A percentile compares a stretch with the other conserved stretches of the same genome.
Evolutionary conservation across 768 basidiomycete genomes (phyloP).

Genomic region (Trametes punicea): DNA sequence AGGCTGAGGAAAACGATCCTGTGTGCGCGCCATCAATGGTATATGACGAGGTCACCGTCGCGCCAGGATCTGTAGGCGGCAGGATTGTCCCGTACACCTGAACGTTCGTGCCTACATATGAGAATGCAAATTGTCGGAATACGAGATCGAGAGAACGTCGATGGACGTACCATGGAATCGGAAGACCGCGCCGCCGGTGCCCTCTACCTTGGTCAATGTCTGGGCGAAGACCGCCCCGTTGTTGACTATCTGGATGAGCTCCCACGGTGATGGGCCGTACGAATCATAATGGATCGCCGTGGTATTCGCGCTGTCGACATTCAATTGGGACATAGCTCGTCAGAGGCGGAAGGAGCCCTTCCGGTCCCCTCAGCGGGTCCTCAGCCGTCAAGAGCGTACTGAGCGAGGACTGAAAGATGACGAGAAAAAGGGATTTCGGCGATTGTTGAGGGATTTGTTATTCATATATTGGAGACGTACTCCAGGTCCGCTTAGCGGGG

Average conservation of each 20-base stretch:
- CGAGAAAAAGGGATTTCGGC: too few relatives aligned
- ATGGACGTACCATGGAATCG: conserved; percentile 6
- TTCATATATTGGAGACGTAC: too few relatives aligned
- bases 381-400: not conserved
- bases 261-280: conserved; percentile 7
- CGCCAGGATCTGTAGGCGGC: not conserved
- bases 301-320: conserved; percentile 11
- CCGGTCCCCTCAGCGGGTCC: not conserved
- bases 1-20: conserved; percentile 13
- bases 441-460: too few relatives aligned
- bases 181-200: conserved; percentile 6
- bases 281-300: conserved; percentile 9
- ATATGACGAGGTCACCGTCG: conserved; percentile 16
- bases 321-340: conserved; percentile 2
- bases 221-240: conserved; percentile 11
- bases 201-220: conserved; percentile 11
- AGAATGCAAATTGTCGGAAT: not conserved
- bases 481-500: too few relatives aligned
- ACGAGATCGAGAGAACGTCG: conserved; percentile 1
- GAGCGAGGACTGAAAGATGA: too few relatives aligned
- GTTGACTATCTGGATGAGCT: conserved; percentile 5
- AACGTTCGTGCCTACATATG: conserved; percentile 16
- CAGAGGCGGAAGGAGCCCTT: not conserved
- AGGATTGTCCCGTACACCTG: conserved; percentile 20
- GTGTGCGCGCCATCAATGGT: conserved; percentile 5